These are phyloP conservation scores for Micractinium conductrix DNA, from an alignment of 139 green algal species.

Conservation along the genomic window DNA sequence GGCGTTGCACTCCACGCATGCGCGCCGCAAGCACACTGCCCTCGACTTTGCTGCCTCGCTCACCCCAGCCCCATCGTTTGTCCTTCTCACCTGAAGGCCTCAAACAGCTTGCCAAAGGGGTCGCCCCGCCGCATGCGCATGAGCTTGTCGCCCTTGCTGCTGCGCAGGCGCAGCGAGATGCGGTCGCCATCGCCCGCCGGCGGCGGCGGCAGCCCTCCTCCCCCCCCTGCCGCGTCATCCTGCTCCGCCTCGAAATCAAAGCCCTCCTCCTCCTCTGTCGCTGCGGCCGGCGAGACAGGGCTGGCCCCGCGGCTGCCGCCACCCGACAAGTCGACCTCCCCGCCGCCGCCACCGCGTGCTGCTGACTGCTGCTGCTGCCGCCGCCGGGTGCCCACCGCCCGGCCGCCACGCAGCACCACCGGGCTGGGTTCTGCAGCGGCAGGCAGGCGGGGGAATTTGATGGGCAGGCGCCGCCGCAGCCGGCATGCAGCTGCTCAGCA, in stretches of 20 bases:
- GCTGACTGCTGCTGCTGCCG: background rate
- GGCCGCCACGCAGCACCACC: background rate
- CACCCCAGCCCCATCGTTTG: too few species aligned
- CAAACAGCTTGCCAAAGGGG: constrained; percentile 45
- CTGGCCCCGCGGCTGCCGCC: background rate
- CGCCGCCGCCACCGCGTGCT: background rate
- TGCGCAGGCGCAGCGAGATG: constrained; percentile 16
- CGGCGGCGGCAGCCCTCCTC: background rate
- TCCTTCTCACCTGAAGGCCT: constrained; percentile 27
- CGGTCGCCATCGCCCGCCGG: background rate
- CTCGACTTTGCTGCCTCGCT: too few species aligned
- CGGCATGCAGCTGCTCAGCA: too few species aligned
- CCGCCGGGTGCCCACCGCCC: background rate
- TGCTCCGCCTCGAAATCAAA: too few species aligned
- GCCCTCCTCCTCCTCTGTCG: too few species aligned
- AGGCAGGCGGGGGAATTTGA: background rate
- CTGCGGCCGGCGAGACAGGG: background rate
- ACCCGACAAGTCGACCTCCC: background rate
- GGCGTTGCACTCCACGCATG: too few species aligned
- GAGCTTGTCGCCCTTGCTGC: constrained; percentile 12
- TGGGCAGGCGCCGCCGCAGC: too few species aligned
- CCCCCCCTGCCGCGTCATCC: background rate
- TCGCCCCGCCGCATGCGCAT: constrained; percentile 32
- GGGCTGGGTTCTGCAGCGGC: background rate
- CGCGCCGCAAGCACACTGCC: too few species aligned